A percentile compares a stretch with the other conserved stretches of the same genome.
Evolutionary conservation across 192 early-diverging fungal genomes (phyloP).

Genomic region (Piromyces finnis): DNA sequence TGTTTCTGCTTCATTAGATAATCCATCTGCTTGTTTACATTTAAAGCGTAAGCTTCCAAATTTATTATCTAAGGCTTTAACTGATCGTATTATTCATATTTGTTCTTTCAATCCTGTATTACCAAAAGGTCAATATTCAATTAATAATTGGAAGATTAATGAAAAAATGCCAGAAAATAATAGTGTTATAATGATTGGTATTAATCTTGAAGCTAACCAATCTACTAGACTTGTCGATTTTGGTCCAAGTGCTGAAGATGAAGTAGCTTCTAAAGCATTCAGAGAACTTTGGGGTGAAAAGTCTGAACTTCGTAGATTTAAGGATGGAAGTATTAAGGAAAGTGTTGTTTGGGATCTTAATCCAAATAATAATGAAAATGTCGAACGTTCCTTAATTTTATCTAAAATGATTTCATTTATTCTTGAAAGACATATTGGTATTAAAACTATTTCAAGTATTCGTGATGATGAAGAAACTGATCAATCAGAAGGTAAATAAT

Average conservation of each 20-base stretch:
- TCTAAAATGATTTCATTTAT: slow-evolving; percentile 63
- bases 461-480: slow-evolving; percentile 4
- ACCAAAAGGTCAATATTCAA: background rate
- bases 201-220: slow-evolving; percentile 50
- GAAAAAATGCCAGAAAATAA: slow-evolving; percentile 5
- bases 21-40: slow-evolving; percentile 11
- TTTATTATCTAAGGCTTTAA: slow-evolving; percentile 16
- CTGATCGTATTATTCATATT: slow-evolving; percentile 6
- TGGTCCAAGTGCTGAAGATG: slow-evolving; percentile 65
- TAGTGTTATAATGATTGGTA: slow-evolving; percentile 21
- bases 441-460: slow-evolving; percentile 10
- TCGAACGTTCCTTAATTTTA: slow-evolving; percentile 51
- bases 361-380: slow-evolving; percentile 3
- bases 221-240: slow-evolving; percentile 61
- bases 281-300: slow-evolving; percentile 73
- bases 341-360: slow-evolving; percentile 62
- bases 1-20: slow-evolving; percentile 13
- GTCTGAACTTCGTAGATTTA: slow-evolving; percentile 80
- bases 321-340: slow-evolving; percentile 77
- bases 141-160: slow-evolving; percentile 5
- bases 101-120: background rate
- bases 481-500: slow-evolving; percentile 1
- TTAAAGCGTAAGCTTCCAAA: slow-evolving; percentile 6
- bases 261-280: slow-evolving; percentile 44
- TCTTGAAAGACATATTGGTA: slow-evolving; percentile 49